These are phyloP conservation scores for Curvularia spicifera DNA, from an alignment of 2,329 filamentous ascomycete species.

Conservation along the genomic window DNA sequence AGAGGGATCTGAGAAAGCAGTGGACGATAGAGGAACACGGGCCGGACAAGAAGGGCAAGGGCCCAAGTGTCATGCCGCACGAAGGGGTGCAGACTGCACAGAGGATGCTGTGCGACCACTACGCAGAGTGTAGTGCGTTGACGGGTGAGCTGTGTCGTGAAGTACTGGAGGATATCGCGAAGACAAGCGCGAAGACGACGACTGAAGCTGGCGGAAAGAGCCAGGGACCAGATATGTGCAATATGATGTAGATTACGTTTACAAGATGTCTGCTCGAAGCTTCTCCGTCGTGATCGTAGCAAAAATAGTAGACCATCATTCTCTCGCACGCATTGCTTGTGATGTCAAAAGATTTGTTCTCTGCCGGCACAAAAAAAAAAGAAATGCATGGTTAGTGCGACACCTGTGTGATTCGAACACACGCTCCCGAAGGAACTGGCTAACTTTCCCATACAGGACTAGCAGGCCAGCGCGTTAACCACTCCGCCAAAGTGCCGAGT, in stretches of 20 bases:
- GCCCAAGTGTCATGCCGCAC: constrained; percentile 58
- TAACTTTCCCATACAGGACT: constrained; percentile 25
- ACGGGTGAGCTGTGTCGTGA: constrained; percentile 66
- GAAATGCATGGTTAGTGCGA: constrained; percentile 20
- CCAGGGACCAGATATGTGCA: constrained; percentile 40
- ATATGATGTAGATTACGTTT: constrained; percentile 12
- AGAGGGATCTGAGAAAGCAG: constrained; percentile 62
- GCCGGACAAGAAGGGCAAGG: constrained; percentile 46
- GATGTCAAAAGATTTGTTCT: too few relatives aligned
- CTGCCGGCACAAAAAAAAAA: constrained; percentile 3
- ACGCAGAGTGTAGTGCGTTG: constrained; percentile 67
- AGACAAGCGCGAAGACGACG: constrained; percentile 64
- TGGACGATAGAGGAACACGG: constrained; percentile 46
- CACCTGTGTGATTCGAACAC: constrained; percentile 40
- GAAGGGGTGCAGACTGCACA: constrained; percentile 60
- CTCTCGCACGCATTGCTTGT: not conserved
- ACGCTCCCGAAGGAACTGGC: constrained; percentile 40
- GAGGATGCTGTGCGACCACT: constrained; percentile 65
- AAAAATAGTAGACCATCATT: not conserved
- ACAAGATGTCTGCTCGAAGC: not conserved
- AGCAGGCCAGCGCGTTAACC: constrained; percentile 39
- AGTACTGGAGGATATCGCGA: constrained; percentile 66
- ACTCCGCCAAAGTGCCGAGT: constrained; percentile 22
- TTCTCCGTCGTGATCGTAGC: not conserved
- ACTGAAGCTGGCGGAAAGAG: constrained; percentile 61